Base-by-base conservation (phyloP, 495 filamentous ascomycete genomes). In the Podospora anserina region DNA sequence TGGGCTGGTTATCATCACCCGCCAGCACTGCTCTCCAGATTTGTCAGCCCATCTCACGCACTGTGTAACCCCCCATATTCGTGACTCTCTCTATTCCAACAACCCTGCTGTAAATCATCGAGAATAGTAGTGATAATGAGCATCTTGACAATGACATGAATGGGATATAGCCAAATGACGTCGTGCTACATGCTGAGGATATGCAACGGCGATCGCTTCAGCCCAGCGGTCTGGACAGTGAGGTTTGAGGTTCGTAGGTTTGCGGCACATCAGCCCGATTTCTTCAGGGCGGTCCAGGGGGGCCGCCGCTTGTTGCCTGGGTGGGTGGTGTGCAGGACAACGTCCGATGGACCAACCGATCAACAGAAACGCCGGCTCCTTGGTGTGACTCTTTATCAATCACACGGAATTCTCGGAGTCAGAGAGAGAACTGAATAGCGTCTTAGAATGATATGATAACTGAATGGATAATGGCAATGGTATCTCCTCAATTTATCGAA, bases 171-270 rank as follows among this genome's bases (percentile, higher is more conserved):
- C 23, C 23, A 58, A 58, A 58, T 58, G 56, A 58, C 56, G 56
- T 58, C 56, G 56, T 20, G 19, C 19, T 20, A 20, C 23, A 20
- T 58, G 56, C 7, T 20, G 23, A 58, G n/a, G 56, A 27, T 49
- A 11, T 61, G 32, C 61, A 20, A 16, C 20, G 61, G 30, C 30
- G 32, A 63, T 63, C 30, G 19, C 4, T 28, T 16, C 27, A 49
- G 32, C 59, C 66, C 58, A 63, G 58, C 13, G 59, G 44, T 60
- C 61, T 58, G 66, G 23, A 55, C 20, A 57, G 26, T 58, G 55
- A 54, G 53, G 19, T 67, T 67, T 67, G 0, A 62, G 53, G 26
- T 32, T 63, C 15, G 66, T 26, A 63, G 61, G 61, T n/a, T 18
- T 63, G 28, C 19, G 28, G 61, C 61, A 63, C 26, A 44, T 57